Conservation (phyloP, 495 filamentous ascomycete genomes). For the Cercophora sp. region DNA sequence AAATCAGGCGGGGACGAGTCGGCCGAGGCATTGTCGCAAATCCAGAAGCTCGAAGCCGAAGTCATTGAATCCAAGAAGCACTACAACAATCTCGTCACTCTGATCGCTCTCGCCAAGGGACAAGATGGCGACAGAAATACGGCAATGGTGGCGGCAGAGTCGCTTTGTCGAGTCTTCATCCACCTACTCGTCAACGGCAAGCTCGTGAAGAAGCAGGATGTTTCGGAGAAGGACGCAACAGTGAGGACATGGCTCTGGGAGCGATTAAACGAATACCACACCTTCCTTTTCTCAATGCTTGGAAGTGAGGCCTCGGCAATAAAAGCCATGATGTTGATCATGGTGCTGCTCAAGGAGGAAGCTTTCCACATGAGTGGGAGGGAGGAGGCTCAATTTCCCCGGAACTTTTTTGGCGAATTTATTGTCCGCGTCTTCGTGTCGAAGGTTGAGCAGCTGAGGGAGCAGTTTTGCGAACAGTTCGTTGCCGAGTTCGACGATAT, state of each 20-base stretch:
- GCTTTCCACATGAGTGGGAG: slow-evolving; percentile 55
- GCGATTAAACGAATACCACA: slow-evolving; percentile 65
- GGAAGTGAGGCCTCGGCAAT: slow-evolving; percentile 46
- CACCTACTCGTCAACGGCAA: slow-evolving; percentile 73
- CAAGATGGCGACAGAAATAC: slow-evolving; percentile 31
- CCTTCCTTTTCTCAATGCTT: slow-evolving; percentile 51
- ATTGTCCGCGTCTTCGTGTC: slow-evolving; percentile 59
- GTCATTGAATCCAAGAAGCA: slow-evolving; percentile 79
- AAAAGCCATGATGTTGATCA: slow-evolving; percentile 69
- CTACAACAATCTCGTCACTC: slow-evolving; percentile 84
- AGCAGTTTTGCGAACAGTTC: slow-evolving; percentile 73
- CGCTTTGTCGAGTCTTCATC: slow-evolving; percentile 86
- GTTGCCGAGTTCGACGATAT: slow-evolving; percentile 79
- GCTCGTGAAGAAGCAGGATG: slow-evolving; percentile 57
- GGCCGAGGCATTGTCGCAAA: slow-evolving; percentile 48
- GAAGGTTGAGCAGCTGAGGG: slow-evolving; percentile 51
- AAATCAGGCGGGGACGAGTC: slow-evolving; percentile 37
- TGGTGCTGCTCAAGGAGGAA: slow-evolving; percentile 80
- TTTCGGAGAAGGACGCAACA: slow-evolving; percentile 66
- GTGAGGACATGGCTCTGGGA: slow-evolving; percentile 77
- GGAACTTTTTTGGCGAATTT: slow-evolving; percentile 57
- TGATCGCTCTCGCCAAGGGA: slow-evolving; percentile 58
- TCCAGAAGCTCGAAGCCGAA: slow-evolving; percentile 68
- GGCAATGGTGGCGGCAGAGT: slow-evolving; percentile 61
- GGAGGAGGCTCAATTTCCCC: slow-evolving; percentile 62